Base-by-base conservation (phyloP, 148 eudicot genomes). In the Beta vulgaris region DNA sequence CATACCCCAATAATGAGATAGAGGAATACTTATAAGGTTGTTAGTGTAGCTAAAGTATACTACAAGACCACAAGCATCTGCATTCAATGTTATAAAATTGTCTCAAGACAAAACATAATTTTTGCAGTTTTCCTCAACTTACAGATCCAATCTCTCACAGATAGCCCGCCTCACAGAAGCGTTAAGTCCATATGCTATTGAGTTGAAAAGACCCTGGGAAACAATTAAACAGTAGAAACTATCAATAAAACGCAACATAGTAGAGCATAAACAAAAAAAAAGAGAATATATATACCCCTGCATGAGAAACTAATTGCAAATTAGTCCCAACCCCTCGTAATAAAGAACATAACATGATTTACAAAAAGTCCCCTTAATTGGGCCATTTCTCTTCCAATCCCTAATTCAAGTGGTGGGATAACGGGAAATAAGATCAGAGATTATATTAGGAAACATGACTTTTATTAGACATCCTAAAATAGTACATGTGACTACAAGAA, bases 181-280 rank as follows among this genome's bases (percentile, higher is more conserved):
- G 84, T 94, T 94, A 40, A 94, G 91, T 75, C 98, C 98, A 76
- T 94, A 94, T 57, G 98, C 97, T 79, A 94, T 88, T 31, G 98
- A 91, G 85, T 91, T 94, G 85, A 94, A 91, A 77, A 94, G 89
- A 64, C 98, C 98, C 98, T 93, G 40, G 36, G 55, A 81, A 34
- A 66, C 40, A 69, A 76, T 35, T 73, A 75, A 46, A 46, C 36
- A 48, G 29, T 21, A 23, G 25, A 58, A 64, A 63, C 26, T 60
- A 59, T n/a, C 23, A 23, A 34, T 37, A 26, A 19, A 29, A 66
- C 39, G 53, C 71, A 39, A 51, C 5, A 67, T 14, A 66, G 35
- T 60, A 28, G 8, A 73, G 29, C 37, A 36, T 34, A 49, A 26
- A 60, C 43, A 18, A 57, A 32, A 29, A 55, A 42, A 31, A 67